phyloP scores from a whole-genome alignment of 116 monocot species.

The Dioscorea cayenensis region DNA sequence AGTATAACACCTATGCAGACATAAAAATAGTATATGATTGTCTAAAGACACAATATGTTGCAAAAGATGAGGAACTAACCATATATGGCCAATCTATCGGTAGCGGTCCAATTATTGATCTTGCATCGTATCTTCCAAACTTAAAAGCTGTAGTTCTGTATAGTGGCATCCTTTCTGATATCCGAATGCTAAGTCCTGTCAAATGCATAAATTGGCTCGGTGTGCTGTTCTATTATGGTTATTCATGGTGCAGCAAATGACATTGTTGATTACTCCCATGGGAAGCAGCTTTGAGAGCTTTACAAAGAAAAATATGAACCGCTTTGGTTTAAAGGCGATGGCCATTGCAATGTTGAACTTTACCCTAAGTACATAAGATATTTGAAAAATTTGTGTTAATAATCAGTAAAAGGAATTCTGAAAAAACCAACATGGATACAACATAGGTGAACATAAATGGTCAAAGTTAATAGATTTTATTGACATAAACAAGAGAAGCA shows the following conservation, averaged over 20 bases:
- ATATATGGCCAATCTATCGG: slow-evolving; percentile 96
- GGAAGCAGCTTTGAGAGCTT: slow-evolving; percentile 87
- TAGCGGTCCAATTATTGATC: slow-evolving; percentile 86
- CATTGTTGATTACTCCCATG: slow-evolving; percentile 89
- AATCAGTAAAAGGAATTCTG: slow-evolving; percentile 51
- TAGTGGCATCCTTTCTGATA: slow-evolving; percentile 85
- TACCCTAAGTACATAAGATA: slow-evolving; percentile 80
- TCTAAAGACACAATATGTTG: slow-evolving; percentile 60
- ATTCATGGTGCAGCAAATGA: slow-evolving; percentile 84
- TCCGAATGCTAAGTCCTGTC: slow-evolving; percentile 94
- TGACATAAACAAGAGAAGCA: neutral
- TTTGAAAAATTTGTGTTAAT: slow-evolving; percentile 64
- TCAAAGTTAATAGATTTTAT: slow-evolving; percentile 28
- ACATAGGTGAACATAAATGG: slow-evolving; percentile 30
- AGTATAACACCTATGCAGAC: slow-evolving; percentile 92
- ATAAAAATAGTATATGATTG: slow-evolving; percentile 83
- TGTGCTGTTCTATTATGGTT: slow-evolving; percentile 60
- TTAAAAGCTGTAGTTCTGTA: slow-evolving; percentile 82
- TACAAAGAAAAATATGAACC: slow-evolving; percentile 93
- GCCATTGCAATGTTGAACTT: slow-evolving; percentile 83
- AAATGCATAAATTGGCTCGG: slow-evolving; percentile 62
- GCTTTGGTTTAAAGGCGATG: slow-evolving; percentile 86
- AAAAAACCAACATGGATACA: slow-evolving; percentile 11
- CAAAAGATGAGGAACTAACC: slow-evolving; percentile 78
- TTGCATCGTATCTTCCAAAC: slow-evolving; percentile 56